These are phyloP conservation scores for Aurantiochytrium sp. DNA, from an alignment of 108 stramenopile species.

Conservation along the genomic window DNA sequence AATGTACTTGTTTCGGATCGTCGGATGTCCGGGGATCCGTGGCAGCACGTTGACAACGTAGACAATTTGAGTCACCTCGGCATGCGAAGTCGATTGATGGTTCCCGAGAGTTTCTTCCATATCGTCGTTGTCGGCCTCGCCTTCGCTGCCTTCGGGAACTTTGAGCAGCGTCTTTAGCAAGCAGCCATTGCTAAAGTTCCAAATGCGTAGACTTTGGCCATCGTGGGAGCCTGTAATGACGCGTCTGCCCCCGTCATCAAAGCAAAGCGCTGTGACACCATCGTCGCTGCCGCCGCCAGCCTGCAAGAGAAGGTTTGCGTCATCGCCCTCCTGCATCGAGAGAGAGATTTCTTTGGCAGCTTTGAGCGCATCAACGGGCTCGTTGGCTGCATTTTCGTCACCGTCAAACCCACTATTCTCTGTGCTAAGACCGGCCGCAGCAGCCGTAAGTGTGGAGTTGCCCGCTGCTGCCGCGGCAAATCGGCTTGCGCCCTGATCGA, in stretches of 20 bases:
- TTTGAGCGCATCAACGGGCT: neutral
- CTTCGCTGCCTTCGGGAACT: neutral
- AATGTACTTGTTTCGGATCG: slow-evolving; percentile 30
- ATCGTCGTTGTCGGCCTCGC: neutral
- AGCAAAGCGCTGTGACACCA: slow-evolving; percentile 36
- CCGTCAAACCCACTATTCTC: neutral
- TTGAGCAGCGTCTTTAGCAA: slow-evolving; percentile 9
- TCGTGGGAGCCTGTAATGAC: slow-evolving; percentile 42
- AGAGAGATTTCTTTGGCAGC: neutral
- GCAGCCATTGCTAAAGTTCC: slow-evolving; percentile 45
- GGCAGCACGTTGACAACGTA: slow-evolving; percentile 19
- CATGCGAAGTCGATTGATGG: neutral
- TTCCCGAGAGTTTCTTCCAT: neutral
- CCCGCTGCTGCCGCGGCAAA: neutral
- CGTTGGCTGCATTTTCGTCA: neutral
- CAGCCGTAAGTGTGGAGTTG: neutral
- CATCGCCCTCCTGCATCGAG: neutral
- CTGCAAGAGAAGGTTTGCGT: neutral
- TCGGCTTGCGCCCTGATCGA: neutral
- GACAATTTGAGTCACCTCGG: slow-evolving; percentile 25
- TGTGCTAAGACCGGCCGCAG: neutral
- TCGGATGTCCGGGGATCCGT: slow-evolving; percentile 20
- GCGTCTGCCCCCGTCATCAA: slow-evolving; percentile 32
- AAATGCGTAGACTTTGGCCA: slow-evolving; percentile 25
- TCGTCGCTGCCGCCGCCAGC: slow-evolving; percentile 6